Evolutionary conservation across 2,329 filamentous ascomycete species (phyloP).

Genomic region (Diaporthe sp.): DNA sequence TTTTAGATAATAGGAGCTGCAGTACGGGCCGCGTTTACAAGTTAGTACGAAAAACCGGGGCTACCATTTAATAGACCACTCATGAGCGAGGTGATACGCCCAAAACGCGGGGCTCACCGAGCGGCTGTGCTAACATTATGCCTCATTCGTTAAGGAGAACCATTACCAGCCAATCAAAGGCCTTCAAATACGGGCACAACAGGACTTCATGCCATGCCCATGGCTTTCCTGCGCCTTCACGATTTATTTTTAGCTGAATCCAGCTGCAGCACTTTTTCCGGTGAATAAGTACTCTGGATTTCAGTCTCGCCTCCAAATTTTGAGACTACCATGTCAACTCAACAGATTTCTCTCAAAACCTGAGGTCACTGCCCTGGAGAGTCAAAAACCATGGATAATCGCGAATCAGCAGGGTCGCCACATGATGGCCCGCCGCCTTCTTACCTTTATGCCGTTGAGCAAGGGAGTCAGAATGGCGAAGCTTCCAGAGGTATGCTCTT

Average conservation of each 20-base stretch:
- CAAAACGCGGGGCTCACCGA: background rate
- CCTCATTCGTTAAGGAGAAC: background rate
- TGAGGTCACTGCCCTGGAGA: too few species aligned
- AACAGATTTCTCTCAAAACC: accelerated
- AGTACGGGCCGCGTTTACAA: background rate
- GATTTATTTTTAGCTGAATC: too few species aligned
- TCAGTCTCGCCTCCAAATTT: background rate
- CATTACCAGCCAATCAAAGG: background rate
- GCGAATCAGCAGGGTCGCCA: background rate
- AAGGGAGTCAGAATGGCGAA: background rate
- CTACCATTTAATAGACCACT: background rate
- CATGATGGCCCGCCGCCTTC: background rate
- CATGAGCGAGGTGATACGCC: background rate
- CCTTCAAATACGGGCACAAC: background rate
- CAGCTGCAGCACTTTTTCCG: background rate
- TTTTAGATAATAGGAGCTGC: background rate
- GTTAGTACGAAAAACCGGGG: slow-evolving; percentile 8
- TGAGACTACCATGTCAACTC: background rate
- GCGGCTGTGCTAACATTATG: background rate
- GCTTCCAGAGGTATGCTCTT: background rate
- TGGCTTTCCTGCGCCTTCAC: background rate
- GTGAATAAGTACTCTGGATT: background rate
- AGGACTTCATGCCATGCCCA: background rate
- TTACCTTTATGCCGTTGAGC: background rate
- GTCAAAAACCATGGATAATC: background rate